Conservation (phyloP, 2,329 filamentous ascomycete genomes). For the Sclerotiophoma versabilis region DNA sequence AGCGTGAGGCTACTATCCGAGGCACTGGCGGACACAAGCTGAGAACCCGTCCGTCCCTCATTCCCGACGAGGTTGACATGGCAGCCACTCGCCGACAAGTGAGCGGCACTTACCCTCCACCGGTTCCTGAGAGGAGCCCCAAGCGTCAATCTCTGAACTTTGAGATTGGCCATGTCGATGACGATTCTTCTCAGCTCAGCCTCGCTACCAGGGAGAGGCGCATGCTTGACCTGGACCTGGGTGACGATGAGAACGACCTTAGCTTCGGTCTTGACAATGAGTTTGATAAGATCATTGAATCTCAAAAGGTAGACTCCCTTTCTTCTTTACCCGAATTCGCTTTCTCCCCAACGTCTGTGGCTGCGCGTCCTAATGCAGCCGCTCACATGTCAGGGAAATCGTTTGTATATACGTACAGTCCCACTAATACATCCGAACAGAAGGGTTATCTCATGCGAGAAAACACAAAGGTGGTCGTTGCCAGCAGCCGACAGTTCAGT, state of each 20-base stretch:
- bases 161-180: conserved; percentile 44
- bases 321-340: conserved; percentile 47
- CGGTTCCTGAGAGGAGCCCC: conserved; percentile 48
- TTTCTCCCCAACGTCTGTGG: conserved; percentile 36
- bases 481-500: conserved; percentile 70
- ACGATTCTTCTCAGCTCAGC: conserved; percentile 40
- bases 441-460: conserved; percentile 98
- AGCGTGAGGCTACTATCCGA: conserved; percentile 86
- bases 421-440: conserved; percentile 70
- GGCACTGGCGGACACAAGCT: conserved; percentile 78
- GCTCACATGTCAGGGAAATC: conserved; percentile 39
- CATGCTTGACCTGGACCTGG: conserved; percentile 80
- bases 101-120: conserved; percentile 71
- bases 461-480: conserved; percentile 95
- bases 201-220: conserved; percentile 42
- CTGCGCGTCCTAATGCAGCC: conserved; percentile 26
- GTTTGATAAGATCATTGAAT: conserved; percentile 93
- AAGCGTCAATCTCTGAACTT: conserved; percentile 47
- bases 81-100: conserved; percentile 84
- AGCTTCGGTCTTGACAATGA: conserved; percentile 88
- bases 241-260: conserved; percentile 72
- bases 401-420: conserved; percentile 39
- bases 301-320: conserved; percentile 84
- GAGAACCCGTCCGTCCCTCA: conserved; percentile 87
- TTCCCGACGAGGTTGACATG: conserved; percentile 86